Evolutionary conservation across 257 asterid species (phyloP), one percentile per base, ranked within the genome.

Genomic region (Scutellaria baicalensis): DNA sequence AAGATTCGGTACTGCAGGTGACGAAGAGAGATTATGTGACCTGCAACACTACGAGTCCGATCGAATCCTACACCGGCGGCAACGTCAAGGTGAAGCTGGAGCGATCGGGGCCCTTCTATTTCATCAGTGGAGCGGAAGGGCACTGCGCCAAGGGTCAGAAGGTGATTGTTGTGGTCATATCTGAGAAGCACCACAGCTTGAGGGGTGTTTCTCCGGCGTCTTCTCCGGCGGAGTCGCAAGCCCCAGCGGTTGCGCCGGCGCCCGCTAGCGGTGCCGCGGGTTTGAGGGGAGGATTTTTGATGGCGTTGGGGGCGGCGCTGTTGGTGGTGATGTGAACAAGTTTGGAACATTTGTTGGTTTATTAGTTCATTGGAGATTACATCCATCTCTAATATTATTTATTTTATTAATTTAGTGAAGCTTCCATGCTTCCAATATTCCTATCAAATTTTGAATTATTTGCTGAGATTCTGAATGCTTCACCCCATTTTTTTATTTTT

Each of bases 141-240:
- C 84, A 83, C 58, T 90, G 98, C 79, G 78, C 72, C 13, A 84
- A 86, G 63, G 97, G 95, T 0, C 95, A 90, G 86, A 92, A 90
- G 81, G 0, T 90, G 75, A 72, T 84, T 8, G 88, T 90, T 7
- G 91, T 92, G 67, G 92, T 89, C 3, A 60, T 92, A 6, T 85
- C 98, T 6, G 88, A 78, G 66, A 87, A 20, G 76, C 89, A 75
- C 77, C 54, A 69, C 72, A 70, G 39, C 43, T 49, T 59, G 17
- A 18, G 8, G 1, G 70, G 70, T 8, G 48, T 77, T 48, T 74
- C 92, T 47, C 96, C 95, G 12, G 89, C 95, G 6, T 87, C 88
- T 54, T 79, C 97, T 8, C 92, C 94, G 8, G 77, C 70, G n/a
- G 82, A 77, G 23, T 2, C 14, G 43, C 86, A 83, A 11, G 85